These are phyloP conservation scores for Raddia guianensis DNA, from an alignment of 176 grass and related monocot species.

Conservation along the genomic window DNA sequence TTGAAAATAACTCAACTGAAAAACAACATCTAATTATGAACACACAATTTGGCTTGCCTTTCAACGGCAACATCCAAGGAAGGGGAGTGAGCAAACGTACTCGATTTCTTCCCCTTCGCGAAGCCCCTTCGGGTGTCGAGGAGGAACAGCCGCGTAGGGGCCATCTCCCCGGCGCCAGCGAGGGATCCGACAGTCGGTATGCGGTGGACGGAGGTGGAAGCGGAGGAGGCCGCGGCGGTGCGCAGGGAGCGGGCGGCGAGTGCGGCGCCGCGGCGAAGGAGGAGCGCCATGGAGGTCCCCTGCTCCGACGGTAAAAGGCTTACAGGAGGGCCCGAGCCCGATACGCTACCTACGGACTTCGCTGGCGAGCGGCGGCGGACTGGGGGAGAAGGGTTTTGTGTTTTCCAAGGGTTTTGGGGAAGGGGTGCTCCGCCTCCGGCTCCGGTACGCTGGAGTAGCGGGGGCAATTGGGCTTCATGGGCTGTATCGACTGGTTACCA, in stretches of 20 bases:
- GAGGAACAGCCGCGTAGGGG: constrained; percentile 32
- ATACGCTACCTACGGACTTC: constrained; percentile 12
- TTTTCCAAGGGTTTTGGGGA: constrained; percentile 22
- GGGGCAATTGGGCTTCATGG: too few relatives aligned
- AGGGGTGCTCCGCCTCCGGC: too few relatives aligned
- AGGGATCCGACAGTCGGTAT: constrained; percentile 39
- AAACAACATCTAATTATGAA: neutral
- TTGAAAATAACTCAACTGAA: neutral
- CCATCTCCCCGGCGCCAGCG: constrained; percentile 5
- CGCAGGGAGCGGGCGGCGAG: constrained; percentile 47
- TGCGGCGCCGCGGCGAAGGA: constrained; percentile 45
- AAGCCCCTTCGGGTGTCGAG: constrained; percentile 55
- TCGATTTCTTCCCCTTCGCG: constrained; percentile 83
- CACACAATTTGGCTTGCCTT: neutral
- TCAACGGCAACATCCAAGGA: neutral
- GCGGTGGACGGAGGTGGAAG: constrained; percentile 42
- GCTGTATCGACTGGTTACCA: too few relatives aligned
- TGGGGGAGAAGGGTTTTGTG: constrained; percentile 27
- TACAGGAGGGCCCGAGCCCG: constrained; percentile 27
- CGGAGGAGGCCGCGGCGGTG: constrained; percentile 30
- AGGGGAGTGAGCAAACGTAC: constrained; percentile 33
- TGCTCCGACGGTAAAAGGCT: neutral
- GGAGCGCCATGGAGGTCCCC: constrained; percentile 36
- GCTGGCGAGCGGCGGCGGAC: constrained; percentile 39
- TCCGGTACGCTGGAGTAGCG: too few relatives aligned